Evolutionary conservation across 1,284 basidiomycete genomes (phyloP).

Genomic region (Ustilago sp.): DNA sequence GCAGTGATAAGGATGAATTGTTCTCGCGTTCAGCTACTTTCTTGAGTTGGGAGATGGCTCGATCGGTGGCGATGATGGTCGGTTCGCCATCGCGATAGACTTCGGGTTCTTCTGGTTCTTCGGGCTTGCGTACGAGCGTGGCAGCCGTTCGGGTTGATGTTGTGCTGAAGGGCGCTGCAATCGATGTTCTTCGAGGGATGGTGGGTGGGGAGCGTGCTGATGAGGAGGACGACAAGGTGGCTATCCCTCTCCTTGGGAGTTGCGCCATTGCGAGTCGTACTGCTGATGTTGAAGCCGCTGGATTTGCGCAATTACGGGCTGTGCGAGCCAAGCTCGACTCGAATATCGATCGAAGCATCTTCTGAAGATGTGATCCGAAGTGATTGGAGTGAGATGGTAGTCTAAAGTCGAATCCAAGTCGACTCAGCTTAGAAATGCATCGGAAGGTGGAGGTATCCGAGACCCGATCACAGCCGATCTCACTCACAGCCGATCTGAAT

Average conservation of each 20-base stretch:
- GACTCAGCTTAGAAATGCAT: conserved; percentile 7
- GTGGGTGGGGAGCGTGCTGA: conserved; percentile 2
- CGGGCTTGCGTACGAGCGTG: conserved; percentile 47
- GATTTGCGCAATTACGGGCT: conserved; percentile 4
- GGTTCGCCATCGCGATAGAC: conserved; percentile 55
- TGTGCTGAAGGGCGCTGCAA: neutral
- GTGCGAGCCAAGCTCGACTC: conserved; percentile 14
- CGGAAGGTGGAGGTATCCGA: conserved; percentile 20
- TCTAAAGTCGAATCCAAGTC: neutral
- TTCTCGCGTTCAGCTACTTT: conserved; percentile 72
- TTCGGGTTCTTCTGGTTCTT: conserved; percentile 61
- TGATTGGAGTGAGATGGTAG: conserved; percentile 10
- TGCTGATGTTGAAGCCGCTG: conserved; percentile 16
- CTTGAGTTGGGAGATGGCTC: conserved; percentile 59
- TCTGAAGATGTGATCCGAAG: neutral
- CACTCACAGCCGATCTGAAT: neutral
- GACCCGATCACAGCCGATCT: conserved; percentile 9
- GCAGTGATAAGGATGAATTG: conserved; percentile 76
- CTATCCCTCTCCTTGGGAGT: conserved; percentile 5
- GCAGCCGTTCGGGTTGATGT: conserved; percentile 16
- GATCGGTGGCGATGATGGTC: conserved; percentile 58
- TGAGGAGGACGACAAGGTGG: conserved; percentile 2
- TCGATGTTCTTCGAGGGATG: neutral
- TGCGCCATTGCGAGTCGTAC: conserved; percentile 8
- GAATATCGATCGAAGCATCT: conserved; percentile 21